A percentile compares a stretch with the other conserved stretches of the same genome.
Conservation (phyloP, 495 filamentous ascomycete species). For the Durotheca rogersii region DNA sequence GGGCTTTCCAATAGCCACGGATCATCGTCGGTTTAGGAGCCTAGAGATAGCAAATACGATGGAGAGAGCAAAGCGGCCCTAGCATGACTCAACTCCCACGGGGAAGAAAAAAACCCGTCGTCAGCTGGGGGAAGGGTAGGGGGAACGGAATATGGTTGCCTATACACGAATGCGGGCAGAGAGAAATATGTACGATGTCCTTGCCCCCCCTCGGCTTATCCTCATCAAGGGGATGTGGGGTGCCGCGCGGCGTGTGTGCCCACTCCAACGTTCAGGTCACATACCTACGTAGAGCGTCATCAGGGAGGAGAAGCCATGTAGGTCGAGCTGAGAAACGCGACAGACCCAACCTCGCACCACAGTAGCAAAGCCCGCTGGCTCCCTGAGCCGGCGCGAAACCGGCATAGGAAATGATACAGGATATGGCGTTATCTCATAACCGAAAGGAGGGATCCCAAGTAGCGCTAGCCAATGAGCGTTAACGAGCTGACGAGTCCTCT, state of each 20-base stretch:
- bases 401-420: too few relatives aligned
- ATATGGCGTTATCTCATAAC: constrained; percentile 17
- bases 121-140: constrained; percentile 1
- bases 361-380: too few relatives aligned
- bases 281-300: constrained; percentile 10
- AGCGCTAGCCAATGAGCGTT: constrained; percentile 30
- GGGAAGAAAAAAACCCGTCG: constrained; percentile 5
- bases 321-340: constrained; percentile 3
- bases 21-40: constrained; percentile 30
- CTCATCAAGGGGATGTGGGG: constrained; percentile 5
- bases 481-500: constrained; percentile 42
- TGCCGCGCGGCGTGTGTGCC: constrained; percentile 25
- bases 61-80: constrained; percentile 12
- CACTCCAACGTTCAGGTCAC: constrained; percentile 13
- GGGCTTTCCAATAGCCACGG: constrained; percentile 35
- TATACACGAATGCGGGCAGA: constrained; percentile 13
- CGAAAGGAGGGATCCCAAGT: constrained; percentile 12
- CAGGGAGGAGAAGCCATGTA: constrained; percentile 1
- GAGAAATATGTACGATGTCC: constrained; percentile 28
- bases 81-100: constrained; percentile 24
- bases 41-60: constrained; percentile 10
- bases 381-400: too few relatives aligned
- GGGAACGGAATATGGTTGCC: constrained; percentile 32
- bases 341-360: too few relatives aligned
- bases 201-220: constrained; percentile 7